Percentiles rank a stretch among this genome's conserved stretches.
These are phyloP conservation scores for Colletotrichum sp. DNA, from an alignment of 2,329 filamentous ascomycete genomes.

Conservation along the genomic window DNA sequence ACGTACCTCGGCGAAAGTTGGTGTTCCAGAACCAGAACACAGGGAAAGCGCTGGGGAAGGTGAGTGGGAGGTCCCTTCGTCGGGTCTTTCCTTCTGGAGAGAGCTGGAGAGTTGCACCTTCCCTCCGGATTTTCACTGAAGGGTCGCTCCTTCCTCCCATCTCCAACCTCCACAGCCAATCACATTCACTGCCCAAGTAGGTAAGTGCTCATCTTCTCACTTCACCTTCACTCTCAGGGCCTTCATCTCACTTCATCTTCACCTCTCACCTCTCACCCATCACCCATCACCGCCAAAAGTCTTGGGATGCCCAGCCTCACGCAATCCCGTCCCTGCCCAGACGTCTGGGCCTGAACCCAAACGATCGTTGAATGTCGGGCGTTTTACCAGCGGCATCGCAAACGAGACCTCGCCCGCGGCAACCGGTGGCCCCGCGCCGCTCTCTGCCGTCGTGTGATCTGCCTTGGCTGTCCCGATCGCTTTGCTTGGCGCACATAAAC, in stretches of 20 bases:
- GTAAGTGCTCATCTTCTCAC: background rate
- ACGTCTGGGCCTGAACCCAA: background rate
- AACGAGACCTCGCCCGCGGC: background rate
- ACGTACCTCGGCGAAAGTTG: background rate
- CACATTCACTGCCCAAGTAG: background rate
- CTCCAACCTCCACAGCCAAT: background rate
- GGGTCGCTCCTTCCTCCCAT: background rate
- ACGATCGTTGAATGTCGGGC: background rate
- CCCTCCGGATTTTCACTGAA: background rate
- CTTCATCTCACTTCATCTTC: background rate
- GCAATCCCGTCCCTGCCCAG: background rate
- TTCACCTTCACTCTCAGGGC: background rate
- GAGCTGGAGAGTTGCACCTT: background rate
- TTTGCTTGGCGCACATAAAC: constrained; percentile 10
- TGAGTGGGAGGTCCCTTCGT: background rate
- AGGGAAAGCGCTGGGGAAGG: background rate
- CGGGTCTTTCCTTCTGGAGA: background rate
- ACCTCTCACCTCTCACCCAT: too few species aligned
- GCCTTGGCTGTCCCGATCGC: constrained; percentile 18
- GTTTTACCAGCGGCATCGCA: background rate
- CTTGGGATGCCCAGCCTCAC: background rate
- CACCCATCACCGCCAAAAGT: background rate
- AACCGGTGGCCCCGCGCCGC: background rate
- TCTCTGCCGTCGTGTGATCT: constrained; percentile 15
- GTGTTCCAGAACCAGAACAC: background rate